These are phyloP conservation scores for Pythium pyrilobum DNA, from an alignment of 352 stramenopile species.

Conservation along the genomic window DNA sequence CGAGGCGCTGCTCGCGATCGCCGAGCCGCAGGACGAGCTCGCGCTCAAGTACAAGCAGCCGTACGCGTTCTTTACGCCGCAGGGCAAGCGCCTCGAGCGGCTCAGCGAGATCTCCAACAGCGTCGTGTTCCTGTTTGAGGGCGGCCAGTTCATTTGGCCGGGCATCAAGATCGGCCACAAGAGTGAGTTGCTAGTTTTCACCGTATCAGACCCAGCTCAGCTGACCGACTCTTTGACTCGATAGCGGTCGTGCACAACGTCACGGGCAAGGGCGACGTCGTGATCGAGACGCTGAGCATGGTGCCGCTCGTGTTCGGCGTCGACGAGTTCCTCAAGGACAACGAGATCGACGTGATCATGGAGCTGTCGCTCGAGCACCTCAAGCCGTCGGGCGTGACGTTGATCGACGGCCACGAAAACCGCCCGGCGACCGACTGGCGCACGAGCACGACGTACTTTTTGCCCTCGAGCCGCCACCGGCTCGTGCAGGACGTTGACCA, in stretches of 20 bases:
- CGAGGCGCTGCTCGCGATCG: conserved; percentile 38
- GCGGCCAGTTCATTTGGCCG: conserved; percentile 72
- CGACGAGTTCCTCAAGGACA: conserved; percentile 66
- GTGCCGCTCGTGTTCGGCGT: conserved; percentile 59
- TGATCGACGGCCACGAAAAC: conserved; percentile 60
- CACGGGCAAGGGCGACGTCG: conserved; percentile 22
- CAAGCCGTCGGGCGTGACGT: conserved; percentile 49
- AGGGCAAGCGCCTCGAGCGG: conserved; percentile 41
- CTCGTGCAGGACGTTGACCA: conserved; percentile 50
- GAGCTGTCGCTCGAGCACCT: conserved; percentile 63
- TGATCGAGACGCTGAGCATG: conserved; percentile 32
- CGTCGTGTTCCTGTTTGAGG: conserved; percentile 73
- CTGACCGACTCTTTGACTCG: neutral
- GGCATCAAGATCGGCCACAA: conserved; percentile 61
- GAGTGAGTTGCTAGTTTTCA: conserved; percentile 21
- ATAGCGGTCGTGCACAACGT: conserved; percentile 19
- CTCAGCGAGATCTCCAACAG: conserved; percentile 35
- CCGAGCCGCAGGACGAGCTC: conserved; percentile 17
- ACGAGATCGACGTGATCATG: conserved; percentile 72
- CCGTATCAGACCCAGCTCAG: neutral
- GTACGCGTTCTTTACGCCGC: conserved; percentile 54
- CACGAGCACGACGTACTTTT: conserved; percentile 74
- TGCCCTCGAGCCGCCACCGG: conserved; percentile 40
- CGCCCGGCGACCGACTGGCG: conserved; percentile 62
- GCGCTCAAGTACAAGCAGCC: conserved; percentile 61